Evolutionary conservation across 192 early-diverging fungal species (phyloP).

Genomic region (Gigaspora rosea): DNA sequence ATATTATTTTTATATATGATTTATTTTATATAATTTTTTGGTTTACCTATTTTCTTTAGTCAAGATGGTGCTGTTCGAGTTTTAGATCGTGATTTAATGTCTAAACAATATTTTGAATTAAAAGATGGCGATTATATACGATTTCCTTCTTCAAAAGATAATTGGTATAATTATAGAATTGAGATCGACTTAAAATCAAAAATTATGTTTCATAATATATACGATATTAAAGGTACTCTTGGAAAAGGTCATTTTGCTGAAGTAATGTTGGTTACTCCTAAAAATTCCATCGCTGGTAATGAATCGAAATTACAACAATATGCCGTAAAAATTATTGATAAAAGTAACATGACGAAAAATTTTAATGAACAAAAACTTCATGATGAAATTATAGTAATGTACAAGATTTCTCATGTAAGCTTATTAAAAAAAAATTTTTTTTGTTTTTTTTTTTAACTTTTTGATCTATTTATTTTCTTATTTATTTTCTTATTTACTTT

Average conservation of each 20-base stretch:
- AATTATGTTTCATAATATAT: background rate
- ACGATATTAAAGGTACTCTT: background rate
- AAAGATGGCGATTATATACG: too few species aligned
- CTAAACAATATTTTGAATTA: too few species aligned
- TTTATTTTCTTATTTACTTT: background rate
- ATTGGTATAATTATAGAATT: too few species aligned
- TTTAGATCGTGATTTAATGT: too few species aligned
- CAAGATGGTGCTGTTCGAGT: too few species aligned
- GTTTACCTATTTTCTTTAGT: too few species aligned
- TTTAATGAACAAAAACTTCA: background rate
- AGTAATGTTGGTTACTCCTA: background rate
- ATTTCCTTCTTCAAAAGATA: too few species aligned
- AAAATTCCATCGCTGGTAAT: background rate
- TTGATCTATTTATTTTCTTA: background rate
- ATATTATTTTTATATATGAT: too few species aligned
- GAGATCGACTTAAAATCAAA: too few species aligned
- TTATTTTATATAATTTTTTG: too few species aligned
- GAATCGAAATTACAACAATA: background rate
- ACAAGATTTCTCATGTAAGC: background rate
- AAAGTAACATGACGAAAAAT: background rate
- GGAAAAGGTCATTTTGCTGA: constrained; percentile 17
- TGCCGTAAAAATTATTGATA: constrained; percentile 17
- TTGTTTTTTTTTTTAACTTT: background rate
- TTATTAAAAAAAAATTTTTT: background rate
- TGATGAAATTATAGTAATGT: background rate